phyloP scores from a whole-genome alignment of 1,284 basidiomycete species.

The Tilletia setariae region DNA sequence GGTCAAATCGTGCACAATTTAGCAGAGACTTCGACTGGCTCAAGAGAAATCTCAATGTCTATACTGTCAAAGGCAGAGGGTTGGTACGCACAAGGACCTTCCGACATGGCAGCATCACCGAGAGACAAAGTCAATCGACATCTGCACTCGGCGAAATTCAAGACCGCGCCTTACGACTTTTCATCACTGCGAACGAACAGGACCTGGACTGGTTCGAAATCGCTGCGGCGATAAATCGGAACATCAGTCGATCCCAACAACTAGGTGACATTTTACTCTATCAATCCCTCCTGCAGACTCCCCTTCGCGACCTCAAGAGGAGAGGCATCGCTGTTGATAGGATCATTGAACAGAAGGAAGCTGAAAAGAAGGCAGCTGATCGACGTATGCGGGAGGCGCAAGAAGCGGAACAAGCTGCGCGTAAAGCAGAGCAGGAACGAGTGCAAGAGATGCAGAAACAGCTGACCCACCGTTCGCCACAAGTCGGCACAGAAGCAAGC shows the following conservation, averaged over 20 bases:
- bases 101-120: conserved; percentile 32
- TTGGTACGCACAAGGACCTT: conserved; percentile 44
- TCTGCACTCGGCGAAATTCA: conserved; percentile 36
- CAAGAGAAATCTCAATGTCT: conserved; percentile 65
- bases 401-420: not conserved
- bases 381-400: conserved; percentile 38
- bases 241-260: conserved; percentile 45
- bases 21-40: conserved; percentile 71
- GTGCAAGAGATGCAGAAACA: not conserved
- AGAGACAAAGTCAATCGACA: conserved; percentile 44
- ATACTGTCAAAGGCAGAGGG: conserved; percentile 46
- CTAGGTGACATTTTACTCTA: conserved; percentile 64
- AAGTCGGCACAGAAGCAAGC: not conserved
- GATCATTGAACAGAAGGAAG: conserved; percentile 78
- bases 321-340: conserved; percentile 79
- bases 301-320: conserved; percentile 75
- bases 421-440: not conserved
- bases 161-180: not conserved
- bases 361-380: conserved; percentile 66
- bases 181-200: not conserved
- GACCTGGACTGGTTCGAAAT: conserved; percentile 83
- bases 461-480: not conserved
- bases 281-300: conserved; percentile 88
- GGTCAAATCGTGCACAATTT: conserved; percentile 63
- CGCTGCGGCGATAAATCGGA: conserved; percentile 45